phyloP scores from a whole-genome alignment of 2,329 filamentous ascomycete genomes.

The Xylaria digitata region DNA sequence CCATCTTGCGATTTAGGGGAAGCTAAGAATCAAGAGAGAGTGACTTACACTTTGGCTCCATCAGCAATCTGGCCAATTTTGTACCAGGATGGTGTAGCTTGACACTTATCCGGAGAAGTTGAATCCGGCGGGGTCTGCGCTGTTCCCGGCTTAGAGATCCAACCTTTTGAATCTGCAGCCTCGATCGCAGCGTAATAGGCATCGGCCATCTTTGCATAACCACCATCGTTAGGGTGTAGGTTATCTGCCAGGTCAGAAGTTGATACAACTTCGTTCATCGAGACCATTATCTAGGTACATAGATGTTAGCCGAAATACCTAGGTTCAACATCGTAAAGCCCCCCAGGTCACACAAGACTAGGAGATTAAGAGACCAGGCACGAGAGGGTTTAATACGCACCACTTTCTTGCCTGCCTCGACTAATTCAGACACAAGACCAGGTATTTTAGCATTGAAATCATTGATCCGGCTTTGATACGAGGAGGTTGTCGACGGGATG shows the following conservation, averaged over 20 bases:
- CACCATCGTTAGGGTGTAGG: slow-evolving; percentile 24
- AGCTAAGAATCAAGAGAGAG: background rate
- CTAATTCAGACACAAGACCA: background rate
- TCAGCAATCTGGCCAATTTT: background rate
- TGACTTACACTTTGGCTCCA: background rate
- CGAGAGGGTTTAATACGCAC: no score
- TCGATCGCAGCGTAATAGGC: slow-evolving; percentile 8
- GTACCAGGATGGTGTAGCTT: background rate
- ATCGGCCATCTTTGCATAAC: slow-evolving; percentile 20
- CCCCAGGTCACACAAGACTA: no score
- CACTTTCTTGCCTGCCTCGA: slow-evolving; percentile 3
- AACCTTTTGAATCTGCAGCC: slow-evolving; percentile 6
- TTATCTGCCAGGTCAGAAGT: slow-evolving; percentile 1
- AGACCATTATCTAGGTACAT: background rate
- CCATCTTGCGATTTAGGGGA: no score
- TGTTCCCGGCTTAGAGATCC: slow-evolving; percentile 2
- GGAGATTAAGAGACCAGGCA: no score
- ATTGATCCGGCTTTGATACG: slow-evolving; percentile 8
- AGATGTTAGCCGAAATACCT: no score
- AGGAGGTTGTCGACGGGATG: background rate
- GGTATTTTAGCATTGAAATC: slow-evolving; percentile 4
- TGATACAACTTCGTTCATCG: slow-evolving; percentile 8
- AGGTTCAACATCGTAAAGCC: no score
- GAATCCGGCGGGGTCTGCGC: background rate
- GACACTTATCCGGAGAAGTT: background rate